Evolutionary conservation across 1,139 yeast species (phyloP).

Genomic region (Pichia sorboxylosa): DNA sequence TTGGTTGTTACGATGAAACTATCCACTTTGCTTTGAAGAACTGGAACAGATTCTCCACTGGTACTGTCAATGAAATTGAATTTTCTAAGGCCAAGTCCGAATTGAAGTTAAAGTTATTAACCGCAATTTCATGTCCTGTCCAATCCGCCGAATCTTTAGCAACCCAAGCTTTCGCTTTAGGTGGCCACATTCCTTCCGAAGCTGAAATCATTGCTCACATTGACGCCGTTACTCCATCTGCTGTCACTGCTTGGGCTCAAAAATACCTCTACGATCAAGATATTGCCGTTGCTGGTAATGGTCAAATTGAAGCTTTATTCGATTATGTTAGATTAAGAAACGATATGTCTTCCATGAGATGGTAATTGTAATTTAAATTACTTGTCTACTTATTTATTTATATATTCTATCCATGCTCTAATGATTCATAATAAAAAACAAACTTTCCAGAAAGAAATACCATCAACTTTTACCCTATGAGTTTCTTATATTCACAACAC

Average conservation of each 20-base stretch:
- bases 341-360: conserved; percentile 82
- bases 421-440: no score
- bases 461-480: no score
- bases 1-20: conserved; percentile 55
- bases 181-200: conserved; percentile 44
- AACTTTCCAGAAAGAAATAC: no score
- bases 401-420: no score
- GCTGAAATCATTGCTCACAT: conserved; percentile 49
- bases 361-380: no score
- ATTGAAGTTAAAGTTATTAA: conserved; percentile 50
- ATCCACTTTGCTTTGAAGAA: conserved; percentile 70
- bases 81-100: conserved; percentile 66
- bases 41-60: conserved; percentile 72
- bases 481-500: no score
- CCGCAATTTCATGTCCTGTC: conserved; percentile 32
- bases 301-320: conserved; percentile 71
- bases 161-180: conserved; percentile 44
- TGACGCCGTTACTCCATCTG: conserved; percentile 50
- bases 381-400: no score
- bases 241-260: conserved; percentile 64
- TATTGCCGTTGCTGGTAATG: conserved; percentile 70
- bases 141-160: conserved; percentile 51
- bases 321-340: conserved; percentile 80
- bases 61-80: conserved; percentile 63
- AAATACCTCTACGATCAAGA: conserved; percentile 74